These are phyloP conservation scores for apple (Malus domestica) DNA, from an alignment of 306 rosid species.

Conservation along the genomic window DNA sequence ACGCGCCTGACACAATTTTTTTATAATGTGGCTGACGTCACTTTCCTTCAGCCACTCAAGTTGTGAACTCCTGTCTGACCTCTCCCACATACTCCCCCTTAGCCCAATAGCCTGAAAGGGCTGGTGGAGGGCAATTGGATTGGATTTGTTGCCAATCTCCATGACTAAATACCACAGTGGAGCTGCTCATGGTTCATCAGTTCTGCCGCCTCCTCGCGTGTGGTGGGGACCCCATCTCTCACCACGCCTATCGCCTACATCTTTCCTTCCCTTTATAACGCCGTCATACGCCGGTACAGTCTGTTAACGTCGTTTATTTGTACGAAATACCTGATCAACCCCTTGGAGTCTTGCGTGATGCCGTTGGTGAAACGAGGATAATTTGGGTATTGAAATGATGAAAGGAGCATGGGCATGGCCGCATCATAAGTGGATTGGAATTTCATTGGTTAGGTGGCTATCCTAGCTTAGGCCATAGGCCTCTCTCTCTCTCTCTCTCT, in stretches of 20 bases:
- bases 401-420: background rate
- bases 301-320: conserved; percentile 14
- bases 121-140: no score
- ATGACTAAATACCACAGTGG: no score
- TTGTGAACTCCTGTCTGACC: no score
- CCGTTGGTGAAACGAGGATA: background rate
- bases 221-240: conserved; percentile 46
- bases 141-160: no score
- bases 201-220: conserved; percentile 45
- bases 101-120: no score
- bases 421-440: background rate
- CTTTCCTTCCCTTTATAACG: background rate
- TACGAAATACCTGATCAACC: background rate
- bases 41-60: no score
- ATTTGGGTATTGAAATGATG: background rate
- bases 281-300: conserved; percentile 1
- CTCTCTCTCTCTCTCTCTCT: background rate
- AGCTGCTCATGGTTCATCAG: conserved; percentile 1
- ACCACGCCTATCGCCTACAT: background rate
- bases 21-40: no score
- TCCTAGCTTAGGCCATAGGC: background rate
- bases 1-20: no score
- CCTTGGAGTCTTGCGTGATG: background rate
- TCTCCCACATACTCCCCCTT: no score
- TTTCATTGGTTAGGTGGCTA: background rate